Evolutionary conservation across 225 moss, liverwort and hornwort species (phyloP).

Genomic region (Straminergon stramineum): DNA sequence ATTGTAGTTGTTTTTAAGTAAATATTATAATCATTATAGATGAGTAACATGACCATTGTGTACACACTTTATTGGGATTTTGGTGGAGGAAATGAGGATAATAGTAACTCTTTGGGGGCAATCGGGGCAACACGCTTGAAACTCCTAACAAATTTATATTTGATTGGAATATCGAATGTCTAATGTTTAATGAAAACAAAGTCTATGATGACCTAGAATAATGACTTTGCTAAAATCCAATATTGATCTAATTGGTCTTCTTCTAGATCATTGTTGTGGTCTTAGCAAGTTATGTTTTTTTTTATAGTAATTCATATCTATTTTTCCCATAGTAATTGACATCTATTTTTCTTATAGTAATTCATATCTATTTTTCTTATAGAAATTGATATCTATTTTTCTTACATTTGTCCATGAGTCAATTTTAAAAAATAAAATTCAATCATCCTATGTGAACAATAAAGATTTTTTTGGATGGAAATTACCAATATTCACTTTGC

Average conservation of each 20-base stretch:
- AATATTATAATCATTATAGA: background rate
- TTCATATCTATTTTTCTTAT: accelerated
- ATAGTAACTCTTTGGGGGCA: too few relatives aligned
- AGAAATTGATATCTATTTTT: accelerated
- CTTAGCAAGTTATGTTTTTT: background rate
- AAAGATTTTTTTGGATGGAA: background rate
- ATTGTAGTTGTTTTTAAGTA: background rate
- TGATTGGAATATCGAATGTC: accelerated
- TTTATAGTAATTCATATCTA: accelerated
- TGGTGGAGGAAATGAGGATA: accelerated
- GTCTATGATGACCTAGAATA: background rate
- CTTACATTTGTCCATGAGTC: background rate
- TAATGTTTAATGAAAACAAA: background rate
- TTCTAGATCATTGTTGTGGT: background rate
- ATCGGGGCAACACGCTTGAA: background rate
- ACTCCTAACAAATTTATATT: background rate
- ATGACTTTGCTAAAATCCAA: background rate
- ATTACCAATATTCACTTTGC: accelerated
- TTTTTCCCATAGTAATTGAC: too few relatives aligned
- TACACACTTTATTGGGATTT: background rate
- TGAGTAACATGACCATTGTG: background rate
- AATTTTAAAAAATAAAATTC: background rate
- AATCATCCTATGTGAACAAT: accelerated
- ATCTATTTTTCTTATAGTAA: too few relatives aligned
- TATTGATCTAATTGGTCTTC: background rate